These are phyloP conservation scores for Hygrophorus russula DNA, from an alignment of 768 basidiomycete genomes.

Conservation along the genomic window DNA sequence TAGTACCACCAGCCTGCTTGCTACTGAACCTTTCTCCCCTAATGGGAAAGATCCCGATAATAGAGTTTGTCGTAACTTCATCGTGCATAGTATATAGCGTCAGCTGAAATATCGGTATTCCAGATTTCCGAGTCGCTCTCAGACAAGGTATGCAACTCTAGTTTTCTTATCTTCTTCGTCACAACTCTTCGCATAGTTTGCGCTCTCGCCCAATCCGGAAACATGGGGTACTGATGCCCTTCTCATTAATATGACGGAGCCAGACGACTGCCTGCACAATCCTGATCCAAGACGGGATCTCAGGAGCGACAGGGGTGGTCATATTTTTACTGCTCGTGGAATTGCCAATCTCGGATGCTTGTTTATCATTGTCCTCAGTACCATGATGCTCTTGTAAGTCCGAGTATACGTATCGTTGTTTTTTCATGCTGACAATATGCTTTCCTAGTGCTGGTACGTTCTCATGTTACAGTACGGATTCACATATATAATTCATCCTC, in stretches of 20 bases:
- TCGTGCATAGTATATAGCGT: neutral
- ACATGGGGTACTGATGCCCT: slow-evolving; percentile 34
- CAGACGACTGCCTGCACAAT: slow-evolving; percentile 55
- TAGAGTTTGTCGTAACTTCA: too few species aligned
- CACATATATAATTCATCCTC: neutral
- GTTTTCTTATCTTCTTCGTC: neutral
- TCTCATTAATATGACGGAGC: slow-evolving; percentile 33
- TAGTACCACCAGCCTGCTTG: neutral
- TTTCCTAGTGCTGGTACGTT: slow-evolving; percentile 26
- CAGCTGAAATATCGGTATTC: neutral
- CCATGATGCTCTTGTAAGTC: slow-evolving; percentile 48
- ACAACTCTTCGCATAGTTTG: slow-evolving; percentile 17
- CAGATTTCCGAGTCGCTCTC: slow-evolving; percentile 3
- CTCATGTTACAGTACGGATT: slow-evolving; percentile 3
- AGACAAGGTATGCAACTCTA: slow-evolving; percentile 6
- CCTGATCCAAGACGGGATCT: slow-evolving; percentile 46
- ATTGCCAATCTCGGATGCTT: slow-evolving; percentile 60
- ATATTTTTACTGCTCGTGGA: slow-evolving; percentile 51
- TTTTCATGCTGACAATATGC: neutral
- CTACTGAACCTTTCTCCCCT: neutral
- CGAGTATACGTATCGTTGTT: neutral
- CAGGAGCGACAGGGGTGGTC: slow-evolving; percentile 43
- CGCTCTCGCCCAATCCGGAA: slow-evolving; percentile 32
- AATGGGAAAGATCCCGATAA: too few species aligned
- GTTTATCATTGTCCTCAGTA: slow-evolving; percentile 35